Evolutionary conservation across 352 stramenopile species (phyloP).

Genomic region (Phytophthora aleatoria): DNA sequence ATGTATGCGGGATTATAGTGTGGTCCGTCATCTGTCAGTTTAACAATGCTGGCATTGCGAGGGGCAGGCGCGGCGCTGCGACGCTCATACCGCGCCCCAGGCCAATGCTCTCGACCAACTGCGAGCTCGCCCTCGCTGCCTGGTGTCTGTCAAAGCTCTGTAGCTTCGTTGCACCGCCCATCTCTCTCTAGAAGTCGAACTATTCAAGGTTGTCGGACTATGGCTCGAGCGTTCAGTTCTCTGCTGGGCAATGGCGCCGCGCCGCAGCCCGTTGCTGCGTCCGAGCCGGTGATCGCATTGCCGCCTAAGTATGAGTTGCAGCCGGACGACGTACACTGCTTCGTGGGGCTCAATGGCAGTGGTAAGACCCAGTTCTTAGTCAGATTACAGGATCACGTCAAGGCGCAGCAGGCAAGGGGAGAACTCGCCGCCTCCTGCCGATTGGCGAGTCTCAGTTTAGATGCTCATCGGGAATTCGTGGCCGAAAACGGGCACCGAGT

Average conservation of each 20-base stretch:
- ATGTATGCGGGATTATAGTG: not conserved
- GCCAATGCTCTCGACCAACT: not conserved
- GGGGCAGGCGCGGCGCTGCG: conserved; percentile 1
- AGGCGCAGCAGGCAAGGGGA: conserved; percentile 25
- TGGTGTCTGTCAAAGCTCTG: conserved; percentile 10
- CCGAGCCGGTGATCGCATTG: conserved; percentile 41
- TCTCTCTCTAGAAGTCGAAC: not conserved
- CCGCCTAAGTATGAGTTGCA: conserved; percentile 48
- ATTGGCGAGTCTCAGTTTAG: conserved; percentile 72
- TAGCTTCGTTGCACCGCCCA: conserved; percentile 3
- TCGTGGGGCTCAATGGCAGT: conserved; percentile 72
- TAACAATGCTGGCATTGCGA: conserved; percentile 22
- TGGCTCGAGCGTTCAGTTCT: conserved; percentile 12
- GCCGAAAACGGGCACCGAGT: conserved; percentile 53
- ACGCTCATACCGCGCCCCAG: not conserved
- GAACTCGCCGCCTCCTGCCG: conserved; percentile 35
- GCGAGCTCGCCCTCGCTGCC: not conserved
- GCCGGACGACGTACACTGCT: conserved; percentile 68
- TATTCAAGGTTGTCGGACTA: conserved; percentile 13
- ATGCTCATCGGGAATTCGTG: conserved; percentile 88
- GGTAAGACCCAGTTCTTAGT: conserved; percentile 67
- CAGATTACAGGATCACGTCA: conserved; percentile 43
- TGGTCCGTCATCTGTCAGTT: not conserved
- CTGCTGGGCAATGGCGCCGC: conserved; percentile 20
- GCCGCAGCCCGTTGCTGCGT: conserved; percentile 12